These are phyloP conservation scores for Rhodamnia argentea DNA, from an alignment of 345 rosid species.

Conservation along the genomic window DNA sequence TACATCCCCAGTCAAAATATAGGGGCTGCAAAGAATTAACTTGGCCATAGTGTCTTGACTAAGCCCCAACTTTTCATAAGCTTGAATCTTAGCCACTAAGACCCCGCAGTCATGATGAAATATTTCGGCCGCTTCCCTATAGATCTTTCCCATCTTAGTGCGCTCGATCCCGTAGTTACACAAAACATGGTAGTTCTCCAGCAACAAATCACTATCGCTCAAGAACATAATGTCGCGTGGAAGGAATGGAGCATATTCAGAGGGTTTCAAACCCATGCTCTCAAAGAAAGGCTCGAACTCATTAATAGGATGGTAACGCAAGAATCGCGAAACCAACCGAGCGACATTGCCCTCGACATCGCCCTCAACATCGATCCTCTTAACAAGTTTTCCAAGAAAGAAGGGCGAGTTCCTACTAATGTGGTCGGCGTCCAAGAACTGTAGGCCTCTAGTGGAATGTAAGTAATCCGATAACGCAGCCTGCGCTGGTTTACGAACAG, in stretches of 20 bases:
- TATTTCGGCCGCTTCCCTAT: conserved; percentile 36
- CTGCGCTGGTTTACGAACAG: conserved; percentile 37
- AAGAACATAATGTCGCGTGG: conserved; percentile 43
- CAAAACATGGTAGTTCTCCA: conserved; percentile 54
- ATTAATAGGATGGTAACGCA: conserved; percentile 70
- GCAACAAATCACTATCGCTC: conserved; percentile 46
- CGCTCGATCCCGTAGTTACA: conserved; percentile 50
- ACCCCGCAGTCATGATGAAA: conserved; percentile 38
- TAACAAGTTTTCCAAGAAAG: conserved; percentile 30
- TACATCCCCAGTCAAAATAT: conserved; percentile 38
- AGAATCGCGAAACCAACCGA: conserved; percentile 27
- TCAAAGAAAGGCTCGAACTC: conserved; percentile 90
- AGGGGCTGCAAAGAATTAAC: conserved; percentile 38
- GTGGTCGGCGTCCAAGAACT: conserved; percentile 54
- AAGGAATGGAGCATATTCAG: conserved; percentile 34
- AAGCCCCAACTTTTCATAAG: conserved; percentile 54
- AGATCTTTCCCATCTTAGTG: conserved; percentile 52
- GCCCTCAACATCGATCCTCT: conserved; percentile 19
- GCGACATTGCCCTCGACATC: conserved; percentile 19
- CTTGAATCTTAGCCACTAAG: conserved; percentile 35
- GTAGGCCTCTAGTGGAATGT: conserved; percentile 46
- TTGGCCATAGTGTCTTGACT: conserved; percentile 24
- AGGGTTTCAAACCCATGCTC: conserved; percentile 63
- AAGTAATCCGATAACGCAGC: conserved; percentile 66
- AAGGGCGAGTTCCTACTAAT: conserved; percentile 56